These are phyloP conservation scores for Nothopassalora personata DNA, from an alignment of 2,329 filamentous ascomycete genomes.

Conservation along the genomic window DNA sequence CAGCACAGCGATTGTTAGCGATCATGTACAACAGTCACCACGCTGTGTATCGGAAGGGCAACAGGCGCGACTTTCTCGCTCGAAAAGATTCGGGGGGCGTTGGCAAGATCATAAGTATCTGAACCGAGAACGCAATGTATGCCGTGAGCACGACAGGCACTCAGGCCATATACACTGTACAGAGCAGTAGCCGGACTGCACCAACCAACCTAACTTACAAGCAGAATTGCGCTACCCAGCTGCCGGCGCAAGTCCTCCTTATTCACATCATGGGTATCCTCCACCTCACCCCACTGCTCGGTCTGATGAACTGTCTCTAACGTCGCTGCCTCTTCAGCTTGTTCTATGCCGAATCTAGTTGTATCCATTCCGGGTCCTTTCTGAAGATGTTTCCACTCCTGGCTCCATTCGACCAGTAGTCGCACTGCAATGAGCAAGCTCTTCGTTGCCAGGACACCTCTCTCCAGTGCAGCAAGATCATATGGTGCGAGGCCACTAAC, in stretches of 20 bases:
- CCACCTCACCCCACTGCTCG: constrained; percentile 88
- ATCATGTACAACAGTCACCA: background rate
- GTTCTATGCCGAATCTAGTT: constrained; percentile 67
- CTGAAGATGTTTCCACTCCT: constrained; percentile 56
- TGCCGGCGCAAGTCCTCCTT: constrained; percentile 84
- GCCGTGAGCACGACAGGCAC: background rate
- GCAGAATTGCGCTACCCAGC: constrained; percentile 76
- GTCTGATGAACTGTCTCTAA: constrained; percentile 90
- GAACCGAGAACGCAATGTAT: background rate
- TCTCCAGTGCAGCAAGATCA: constrained; percentile 82
- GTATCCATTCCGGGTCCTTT: constrained; percentile 34
- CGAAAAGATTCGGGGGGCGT: too few relatives aligned
- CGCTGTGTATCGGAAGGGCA: background rate
- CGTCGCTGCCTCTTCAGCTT: constrained; percentile 71
- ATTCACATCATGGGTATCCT: constrained; percentile 96
- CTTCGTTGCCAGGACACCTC: constrained; percentile 79
- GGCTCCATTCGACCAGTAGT: constrained; percentile 81
- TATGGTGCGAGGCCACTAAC: constrained; percentile 64
- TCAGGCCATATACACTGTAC: constrained; percentile 4
- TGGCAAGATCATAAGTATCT: background rate
- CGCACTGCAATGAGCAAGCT: constrained; percentile 72
- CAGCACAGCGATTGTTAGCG: background rate
- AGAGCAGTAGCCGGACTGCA: background rate
- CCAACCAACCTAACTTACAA: constrained; percentile 49
- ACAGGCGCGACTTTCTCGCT: too few relatives aligned